Evolutionary conservation across 768 basidiomycete species (phyloP), one percentile per base, ranked within the genome.

Genomic region (Podaxis sp.): DNA sequence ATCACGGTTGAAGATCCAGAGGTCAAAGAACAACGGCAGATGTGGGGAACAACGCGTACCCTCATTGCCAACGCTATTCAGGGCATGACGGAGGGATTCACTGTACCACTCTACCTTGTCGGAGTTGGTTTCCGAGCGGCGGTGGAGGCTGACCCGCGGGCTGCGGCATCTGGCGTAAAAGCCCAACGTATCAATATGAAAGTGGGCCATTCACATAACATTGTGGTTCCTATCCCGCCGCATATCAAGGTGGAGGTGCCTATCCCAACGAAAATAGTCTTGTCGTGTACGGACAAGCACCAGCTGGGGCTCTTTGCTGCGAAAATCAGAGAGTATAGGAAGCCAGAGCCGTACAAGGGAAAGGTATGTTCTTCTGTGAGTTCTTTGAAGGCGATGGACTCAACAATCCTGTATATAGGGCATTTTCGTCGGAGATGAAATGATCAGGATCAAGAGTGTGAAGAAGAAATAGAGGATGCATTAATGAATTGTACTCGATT

Each of bases 311-410:
- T 93, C 66, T 96, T 96, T 72, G 92, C 95, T 0, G 94, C 96
- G 4, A 85, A 87, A 66, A 88, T 99, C 26, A 82, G 95, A 65
- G 83, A 82, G 63, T 89, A 88, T 78, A 84, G 96, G 68, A 89
- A 89, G 68, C 96, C 96, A 22, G 96, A 99, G 72, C 96, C 95
- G 15, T 99, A 98, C 77, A 94, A 98, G 77, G 96, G 95, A 72
- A 98, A 98, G 84, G 95, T 96, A 70, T 57, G 90, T 76, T 52
- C 17, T 44, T 44, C 44, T 42, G 44, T 26, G 59, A 11, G 49
- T 22, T 49, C 7, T 49, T 51, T 58, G 24, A 8, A 51, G n/a
- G 0, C 26, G 19, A 22, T 26, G 11, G 49, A 28, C 12, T 51
- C 22, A 51, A 51, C 22, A 22, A 15, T 9, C 49, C 13, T 13